Conservation (phyloP, 257 asterid species). For the Solanum sejunctum region DNA sequence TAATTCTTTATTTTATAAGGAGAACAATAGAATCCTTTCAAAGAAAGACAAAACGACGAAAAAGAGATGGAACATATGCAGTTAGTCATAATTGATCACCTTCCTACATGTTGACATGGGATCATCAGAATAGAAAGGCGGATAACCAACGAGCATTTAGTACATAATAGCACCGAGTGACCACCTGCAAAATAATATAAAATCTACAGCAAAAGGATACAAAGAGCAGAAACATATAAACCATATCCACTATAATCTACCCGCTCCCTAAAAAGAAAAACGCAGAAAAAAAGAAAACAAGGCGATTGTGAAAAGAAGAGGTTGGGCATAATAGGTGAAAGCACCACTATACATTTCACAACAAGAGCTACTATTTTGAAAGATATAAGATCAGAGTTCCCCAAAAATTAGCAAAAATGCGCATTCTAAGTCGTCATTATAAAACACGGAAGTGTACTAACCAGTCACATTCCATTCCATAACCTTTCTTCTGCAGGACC, state of each 20-base stretch:
- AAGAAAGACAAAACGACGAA: neutral
- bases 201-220: neutral
- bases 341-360: neutral
- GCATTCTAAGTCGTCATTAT: neutral
- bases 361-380: neutral
- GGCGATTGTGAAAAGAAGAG: neutral
- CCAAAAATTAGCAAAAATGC: neutral
- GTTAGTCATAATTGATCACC: constrained; percentile 9
- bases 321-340: neutral
- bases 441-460: constrained; percentile 4
- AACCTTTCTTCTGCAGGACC: constrained; percentile 18
- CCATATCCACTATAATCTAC: neutral
- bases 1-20: neutral
- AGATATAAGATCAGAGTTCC: neutral
- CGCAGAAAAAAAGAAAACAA: neutral
- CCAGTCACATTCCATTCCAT: constrained; percentile 24
- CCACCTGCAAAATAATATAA: constrained; percentile 17
- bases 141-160: constrained; percentile 39
- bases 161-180: constrained; percentile 39
- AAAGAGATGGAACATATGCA: neutral
- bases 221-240: neutral
- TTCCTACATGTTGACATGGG: constrained; percentile 33
- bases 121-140: constrained; percentile 37
- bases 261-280: neutral
- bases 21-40: neutral